Evolutionary conservation across 768 basidiomycete species (phyloP).

Genomic region (Kondoa subrosea): DNA sequence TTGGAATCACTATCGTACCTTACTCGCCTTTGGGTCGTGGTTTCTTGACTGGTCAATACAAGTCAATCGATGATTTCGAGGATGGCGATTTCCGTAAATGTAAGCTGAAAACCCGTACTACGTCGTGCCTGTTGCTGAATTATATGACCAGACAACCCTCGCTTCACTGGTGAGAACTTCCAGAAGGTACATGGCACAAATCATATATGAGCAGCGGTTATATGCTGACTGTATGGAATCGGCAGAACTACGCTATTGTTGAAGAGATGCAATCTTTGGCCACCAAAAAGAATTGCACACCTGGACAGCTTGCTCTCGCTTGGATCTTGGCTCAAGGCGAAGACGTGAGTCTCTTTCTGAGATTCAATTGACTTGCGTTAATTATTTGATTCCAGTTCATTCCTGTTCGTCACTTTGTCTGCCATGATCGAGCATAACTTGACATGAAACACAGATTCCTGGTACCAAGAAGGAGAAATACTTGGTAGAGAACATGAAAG

Average conservation of each 20-base stretch:
- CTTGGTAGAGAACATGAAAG: neutral
- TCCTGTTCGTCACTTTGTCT: neutral
- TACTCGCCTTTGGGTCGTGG: slow-evolving; percentile 12
- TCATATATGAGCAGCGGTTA: too few species aligned
- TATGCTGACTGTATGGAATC: too few species aligned
- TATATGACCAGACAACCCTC: neutral
- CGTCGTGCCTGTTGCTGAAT: neutral
- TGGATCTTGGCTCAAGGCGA: slow-evolving; percentile 29
- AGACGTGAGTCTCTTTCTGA: neutral
- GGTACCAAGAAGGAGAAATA: slow-evolving; percentile 8
- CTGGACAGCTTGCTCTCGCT: slow-evolving; percentile 28
- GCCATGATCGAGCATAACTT: neutral
- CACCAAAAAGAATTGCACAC: slow-evolving; percentile 26
- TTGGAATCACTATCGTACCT: slow-evolving; percentile 29
- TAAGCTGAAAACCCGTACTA: neutral
- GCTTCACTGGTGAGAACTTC: neutral
- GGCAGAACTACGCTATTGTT: slow-evolving; percentile 28
- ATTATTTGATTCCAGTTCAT: neutral
- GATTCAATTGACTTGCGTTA: neutral
- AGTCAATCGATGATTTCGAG: neutral
- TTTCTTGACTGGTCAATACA: slow-evolving; percentile 8
- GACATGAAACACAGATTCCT: neutral
- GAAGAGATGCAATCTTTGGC: slow-evolving; percentile 27
- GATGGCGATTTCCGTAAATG: neutral
- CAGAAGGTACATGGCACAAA: too few species aligned